phyloP scores from a whole-genome alignment of 805 yeast genomes.

The Myxozyma vanderwaltii region DNA sequence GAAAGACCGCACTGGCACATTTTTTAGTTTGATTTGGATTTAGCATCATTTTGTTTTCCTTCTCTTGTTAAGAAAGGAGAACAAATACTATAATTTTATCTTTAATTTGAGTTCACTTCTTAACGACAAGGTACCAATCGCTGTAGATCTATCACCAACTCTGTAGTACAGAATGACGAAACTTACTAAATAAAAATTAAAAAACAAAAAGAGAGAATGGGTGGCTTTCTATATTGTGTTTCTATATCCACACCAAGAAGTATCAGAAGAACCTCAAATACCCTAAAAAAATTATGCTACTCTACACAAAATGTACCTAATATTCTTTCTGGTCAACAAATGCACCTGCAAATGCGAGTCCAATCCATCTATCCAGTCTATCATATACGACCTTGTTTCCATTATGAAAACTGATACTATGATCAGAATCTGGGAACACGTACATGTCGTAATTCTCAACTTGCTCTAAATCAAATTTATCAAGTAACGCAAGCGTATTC shows the following conservation, averaged over 20 bases:
- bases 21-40: background rate
- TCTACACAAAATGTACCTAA: background rate
- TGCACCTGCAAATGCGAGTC: conserved; percentile 24
- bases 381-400: conserved; percentile 75
- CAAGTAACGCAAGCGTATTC: conserved; percentile 76
- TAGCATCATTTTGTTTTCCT: background rate
- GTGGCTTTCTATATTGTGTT: too few species aligned
- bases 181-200: too few species aligned
- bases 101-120: background rate
- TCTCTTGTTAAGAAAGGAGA: background rate
- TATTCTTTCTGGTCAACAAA: conserved; percentile 2
- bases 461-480: conserved; percentile 65
- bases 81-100: background rate
- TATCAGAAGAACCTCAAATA: too few species aligned
- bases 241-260: too few species aligned
- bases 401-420: conserved; percentile 75
- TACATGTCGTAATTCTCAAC: conserved; percentile 90
- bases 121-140: too few species aligned
- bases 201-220: too few species aligned
- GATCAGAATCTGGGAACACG: conserved; percentile 92
- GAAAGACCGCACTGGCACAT: background rate
- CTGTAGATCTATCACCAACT: too few species aligned
- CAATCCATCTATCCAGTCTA: conserved; percentile 65
- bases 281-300: background rate
- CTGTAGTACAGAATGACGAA: too few species aligned